These are phyloP conservation scores for Immersiporthe knoxdaviesiana DNA, from an alignment of 2,329 filamentous ascomycete species.

Conservation along the genomic window DNA sequence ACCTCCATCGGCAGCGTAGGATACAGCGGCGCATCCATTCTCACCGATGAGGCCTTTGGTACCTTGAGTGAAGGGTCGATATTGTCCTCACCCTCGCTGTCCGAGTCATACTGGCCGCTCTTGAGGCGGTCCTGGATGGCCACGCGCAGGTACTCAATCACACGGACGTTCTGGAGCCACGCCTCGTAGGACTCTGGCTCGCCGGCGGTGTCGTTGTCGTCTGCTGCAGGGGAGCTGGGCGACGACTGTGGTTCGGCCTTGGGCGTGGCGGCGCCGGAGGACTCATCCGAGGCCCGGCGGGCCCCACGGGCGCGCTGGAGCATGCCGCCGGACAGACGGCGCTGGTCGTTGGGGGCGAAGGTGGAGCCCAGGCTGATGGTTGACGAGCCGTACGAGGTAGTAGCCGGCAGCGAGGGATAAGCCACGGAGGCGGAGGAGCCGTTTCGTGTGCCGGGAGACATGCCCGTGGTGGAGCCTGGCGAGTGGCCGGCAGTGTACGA, in stretches of 20 bases:
- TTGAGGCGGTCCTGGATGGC: constrained; percentile 62
- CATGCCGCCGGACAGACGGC: constrained; percentile 68
- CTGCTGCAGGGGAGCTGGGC: constrained; percentile 59
- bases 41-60: constrained; percentile 33
- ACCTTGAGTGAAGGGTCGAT: constrained; percentile 38
- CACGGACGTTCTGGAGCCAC: constrained; percentile 68
- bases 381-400: constrained; percentile 70
- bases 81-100: constrained; percentile 37
- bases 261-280: constrained; percentile 47
- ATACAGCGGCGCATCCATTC: constrained; percentile 42
- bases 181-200: constrained; percentile 65
- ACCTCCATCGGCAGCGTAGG: constrained; percentile 38
- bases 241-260: constrained; percentile 48
- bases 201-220: constrained; percentile 57
- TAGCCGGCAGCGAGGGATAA: constrained; percentile 76
- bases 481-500: constrained; percentile 81
- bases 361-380: constrained; percentile 71
- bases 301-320: constrained; percentile 61
- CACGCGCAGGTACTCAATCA: constrained; percentile 64
- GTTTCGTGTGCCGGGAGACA: constrained; percentile 69
- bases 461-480: constrained; percentile 69
- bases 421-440: constrained; percentile 63
- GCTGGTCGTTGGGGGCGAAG: constrained; percentile 62
- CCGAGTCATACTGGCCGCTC: constrained; percentile 54
- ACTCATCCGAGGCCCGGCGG: constrained; percentile 45